Evolutionary conservation across 805 yeast species (phyloP).

Genomic region (Saccharomycopsis sp.): DNA sequence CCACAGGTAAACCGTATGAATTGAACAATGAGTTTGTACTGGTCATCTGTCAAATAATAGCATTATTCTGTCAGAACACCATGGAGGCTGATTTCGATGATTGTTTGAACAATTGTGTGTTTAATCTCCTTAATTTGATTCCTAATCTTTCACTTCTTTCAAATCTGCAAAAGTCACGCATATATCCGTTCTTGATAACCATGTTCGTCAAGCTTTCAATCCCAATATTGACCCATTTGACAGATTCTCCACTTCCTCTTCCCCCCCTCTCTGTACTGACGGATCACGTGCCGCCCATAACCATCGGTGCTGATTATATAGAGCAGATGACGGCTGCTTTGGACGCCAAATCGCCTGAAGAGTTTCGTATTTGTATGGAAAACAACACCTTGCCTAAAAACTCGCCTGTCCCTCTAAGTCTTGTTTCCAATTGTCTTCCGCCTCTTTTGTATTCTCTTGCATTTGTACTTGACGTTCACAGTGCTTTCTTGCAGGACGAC

Average conservation of each 20-base stretch:
- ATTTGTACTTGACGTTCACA: constrained; percentile 1
- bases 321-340: background rate
- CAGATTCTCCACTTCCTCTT: too few relatives aligned
- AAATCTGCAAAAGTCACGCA: background rate
- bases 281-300: background rate
- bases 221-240: background rate
- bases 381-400: constrained; percentile 6
- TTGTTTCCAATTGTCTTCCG: constrained; percentile 7
- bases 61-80: too few relatives aligned
- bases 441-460: constrained; percentile 14
- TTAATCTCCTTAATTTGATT: background rate
- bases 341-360: background rate
- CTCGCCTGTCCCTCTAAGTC: constrained; percentile 3
- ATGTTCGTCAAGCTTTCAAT: background rate
- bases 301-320: too few relatives aligned
- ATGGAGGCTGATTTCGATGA: background rate
- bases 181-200: constrained; percentile 4
- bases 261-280: background rate
- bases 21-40: background rate
- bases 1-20: background rate
- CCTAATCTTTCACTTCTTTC: constrained; percentile 2
- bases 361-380: background rate
- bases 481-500: too few relatives aligned
- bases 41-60: background rate
- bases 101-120: background rate